A percentile compares a stretch with the other conserved stretches of the same genome.
These are phyloP conservation scores for Penicillium coprophilum DNA, from an alignment of 495 filamentous ascomycete species.

Conservation along the genomic window DNA sequence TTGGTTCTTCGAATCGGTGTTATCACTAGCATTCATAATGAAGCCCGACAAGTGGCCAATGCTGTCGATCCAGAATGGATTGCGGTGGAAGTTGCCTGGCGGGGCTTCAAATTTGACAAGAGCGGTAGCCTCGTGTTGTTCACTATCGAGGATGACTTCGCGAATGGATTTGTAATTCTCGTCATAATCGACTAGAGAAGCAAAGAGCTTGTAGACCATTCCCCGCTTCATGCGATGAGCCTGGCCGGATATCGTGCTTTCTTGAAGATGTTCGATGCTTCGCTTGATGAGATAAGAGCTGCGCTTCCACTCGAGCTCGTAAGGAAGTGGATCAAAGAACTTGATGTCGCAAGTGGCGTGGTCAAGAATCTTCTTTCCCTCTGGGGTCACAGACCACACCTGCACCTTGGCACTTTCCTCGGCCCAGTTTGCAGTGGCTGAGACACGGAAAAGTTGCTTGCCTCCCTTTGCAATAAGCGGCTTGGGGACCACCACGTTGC, in stretches of 20 bases:
- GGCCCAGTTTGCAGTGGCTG: conserved; percentile 38
- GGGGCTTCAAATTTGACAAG: conserved; percentile 64
- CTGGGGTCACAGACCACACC: conserved; percentile 43
- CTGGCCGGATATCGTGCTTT: conserved; percentile 49
- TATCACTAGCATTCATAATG: conserved; percentile 76
- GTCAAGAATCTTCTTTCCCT: conserved; percentile 49
- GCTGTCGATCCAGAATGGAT: conserved; percentile 74
- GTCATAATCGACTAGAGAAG: conserved; percentile 69
- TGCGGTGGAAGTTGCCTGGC: conserved; percentile 63
- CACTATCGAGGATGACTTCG: conserved; percentile 73
- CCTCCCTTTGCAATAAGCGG: conserved; percentile 62
- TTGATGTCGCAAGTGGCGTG: conserved; percentile 53
- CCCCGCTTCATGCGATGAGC: conserved; percentile 63
- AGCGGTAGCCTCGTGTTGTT: conserved; percentile 68
- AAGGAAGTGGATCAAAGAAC: conserved; percentile 34
- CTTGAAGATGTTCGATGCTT: conserved; percentile 48
- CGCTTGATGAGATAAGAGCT: conserved; percentile 47
- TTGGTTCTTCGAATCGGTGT: conserved; percentile 64
- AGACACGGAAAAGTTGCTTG: conserved; percentile 47
- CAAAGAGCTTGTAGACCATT: conserved; percentile 77
- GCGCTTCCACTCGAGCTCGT: conserved; percentile 46
- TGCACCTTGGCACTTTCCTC: conserved; percentile 29
- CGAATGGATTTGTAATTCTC: conserved; percentile 67
- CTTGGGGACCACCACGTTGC: conserved; percentile 67
- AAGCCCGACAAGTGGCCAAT: conserved; percentile 67